Percentiles rank a stretch among this genome's conserved stretches.
phyloP scores from a whole-genome alignment of 352 stramenopile species.

The Saprolegnia parasitica region DNA sequence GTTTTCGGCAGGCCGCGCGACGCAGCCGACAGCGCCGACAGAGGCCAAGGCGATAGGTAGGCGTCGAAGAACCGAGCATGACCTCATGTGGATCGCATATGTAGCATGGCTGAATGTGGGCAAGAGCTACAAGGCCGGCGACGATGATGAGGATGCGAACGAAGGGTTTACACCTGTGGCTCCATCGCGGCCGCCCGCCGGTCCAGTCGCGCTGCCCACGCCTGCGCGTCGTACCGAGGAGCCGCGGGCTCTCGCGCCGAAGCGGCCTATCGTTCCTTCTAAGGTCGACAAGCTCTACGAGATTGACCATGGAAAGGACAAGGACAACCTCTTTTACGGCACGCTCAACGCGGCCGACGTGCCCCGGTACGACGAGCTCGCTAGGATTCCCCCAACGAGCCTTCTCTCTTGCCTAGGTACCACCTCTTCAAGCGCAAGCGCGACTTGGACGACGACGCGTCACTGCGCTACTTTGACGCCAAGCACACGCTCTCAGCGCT shows the following conservation, averaged over 20 bases:
- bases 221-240: slow-evolving; percentile 30
- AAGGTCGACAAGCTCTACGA: slow-evolving; percentile 41
- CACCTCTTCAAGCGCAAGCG: slow-evolving; percentile 2
- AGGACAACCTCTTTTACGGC: slow-evolving; percentile 64
- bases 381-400: slow-evolving; percentile 38
- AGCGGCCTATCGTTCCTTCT: neutral
- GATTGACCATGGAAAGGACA: slow-evolving; percentile 57
- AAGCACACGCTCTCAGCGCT: neutral
- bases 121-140: slow-evolving; percentile 17
- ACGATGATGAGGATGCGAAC: neutral
- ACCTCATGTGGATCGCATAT: neutral
- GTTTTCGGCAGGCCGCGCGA: slow-evolving; percentile 6
- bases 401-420: slow-evolving; percentile 37
- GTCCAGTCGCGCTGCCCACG: neutral
- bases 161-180: neutral
- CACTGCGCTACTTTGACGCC: slow-evolving; percentile 20
- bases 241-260: neutral
- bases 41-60: slow-evolving; percentile 12
- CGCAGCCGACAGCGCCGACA: neutral
- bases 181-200: too few relatives aligned
- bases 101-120: slow-evolving; percentile 24
- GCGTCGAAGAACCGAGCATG: neutral
- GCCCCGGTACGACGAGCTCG: slow-evolving; percentile 54
- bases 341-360: slow-evolving; percentile 59
- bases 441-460: slow-evolving; percentile 11